Percentiles rank a stretch among this genome's conserved stretches.
These are phyloP conservation scores for Tylopilus subfusipes DNA, from an alignment of 768 basidiomycete genomes.

Conservation along the genomic window DNA sequence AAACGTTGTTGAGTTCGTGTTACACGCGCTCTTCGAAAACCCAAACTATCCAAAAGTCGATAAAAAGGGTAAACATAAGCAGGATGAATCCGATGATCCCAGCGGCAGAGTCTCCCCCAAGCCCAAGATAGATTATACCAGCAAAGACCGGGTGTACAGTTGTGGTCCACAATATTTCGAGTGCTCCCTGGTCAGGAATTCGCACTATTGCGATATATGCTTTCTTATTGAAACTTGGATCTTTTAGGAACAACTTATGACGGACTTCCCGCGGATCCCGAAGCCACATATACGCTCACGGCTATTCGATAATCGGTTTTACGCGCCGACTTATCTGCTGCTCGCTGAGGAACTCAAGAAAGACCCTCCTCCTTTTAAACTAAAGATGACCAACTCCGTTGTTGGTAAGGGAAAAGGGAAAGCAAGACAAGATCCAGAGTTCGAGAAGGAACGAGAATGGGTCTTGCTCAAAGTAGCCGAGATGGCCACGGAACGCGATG, in stretches of 20 bases:
- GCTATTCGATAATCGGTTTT: slow-evolving; percentile 43
- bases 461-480: slow-evolving; percentile 36
- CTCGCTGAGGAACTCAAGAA: slow-evolving; percentile 39
- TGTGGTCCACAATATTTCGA: slow-evolving; percentile 47
- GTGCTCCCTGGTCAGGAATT: slow-evolving; percentile 45
- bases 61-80: slow-evolving; percentile 46
- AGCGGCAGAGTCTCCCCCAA: slow-evolving; percentile 32
- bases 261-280: slow-evolving; percentile 57
- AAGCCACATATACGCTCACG: slow-evolving; percentile 49
- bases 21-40: slow-evolving; percentile 63
- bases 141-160: slow-evolving; percentile 40
- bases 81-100: slow-evolving; percentile 24
- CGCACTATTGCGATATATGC: not conserved
- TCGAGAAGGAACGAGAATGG: slow-evolving; percentile 46
- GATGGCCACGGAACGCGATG: slow-evolving; percentile 24
- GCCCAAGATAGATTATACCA: slow-evolving; percentile 52
- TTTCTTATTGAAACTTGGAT: not conserved
- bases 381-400: slow-evolving; percentile 34
- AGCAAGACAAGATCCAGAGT: slow-evolving; percentile 41
- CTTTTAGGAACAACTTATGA: slow-evolving; percentile 48
- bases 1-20: slow-evolving; percentile 47
- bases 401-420: slow-evolving; percentile 41
- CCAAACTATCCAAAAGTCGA: slow-evolving; percentile 54
- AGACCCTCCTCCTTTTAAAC: slow-evolving; percentile 35
- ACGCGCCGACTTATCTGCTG: slow-evolving; percentile 61